Base-by-base conservation (phyloP, 2,329 filamentous ascomycete species). In the Zymoseptoria brevis region DNA sequence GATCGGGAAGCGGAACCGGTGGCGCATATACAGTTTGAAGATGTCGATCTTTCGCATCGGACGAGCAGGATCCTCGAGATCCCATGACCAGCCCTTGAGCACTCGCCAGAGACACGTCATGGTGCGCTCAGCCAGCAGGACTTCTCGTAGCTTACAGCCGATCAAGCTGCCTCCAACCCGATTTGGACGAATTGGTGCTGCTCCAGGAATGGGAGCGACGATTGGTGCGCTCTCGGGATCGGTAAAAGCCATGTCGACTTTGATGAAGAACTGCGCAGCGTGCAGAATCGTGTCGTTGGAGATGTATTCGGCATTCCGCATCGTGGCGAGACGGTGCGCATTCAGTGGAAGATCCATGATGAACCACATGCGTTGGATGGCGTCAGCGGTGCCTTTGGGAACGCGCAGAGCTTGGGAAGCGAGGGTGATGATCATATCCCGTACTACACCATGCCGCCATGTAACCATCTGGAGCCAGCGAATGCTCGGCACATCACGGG, bases 241-340 rank as follows among this genome's bases (percentile, higher is more conserved):
- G 59, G 81, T 83, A 72, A 90, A 85, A 57, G 79, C 78, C 81
- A 91, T 84, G 67, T 84, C 80, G 16, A 94, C 80, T 74, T 93
- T 92, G 62, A 89, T 69, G 64, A 89, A 76, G 75, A 93, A 86
- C 60, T 86, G 72, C 51, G 85, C 82, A 2, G 82, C 78, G 55
- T 82, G 78, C 68, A 83, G 81, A 8, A 94, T 71, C 67, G 89
- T 84, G 3, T 70, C 60, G 58, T 87, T 76, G 8, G 79, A 75
- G 79, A 87, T 87, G 53, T 86, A 76, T 0, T 67, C 64, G 8
- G 57, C 56, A 69, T 83, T 83, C 29, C 76, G 76, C 4, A 90
- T 71, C 5, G 87, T 75, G 1, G 75, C 75, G 5, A 79, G 72
- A 0, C 89, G 83, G 13, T 80, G 75, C 0, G 63, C 66, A 54